Evolutionary conservation across 2,329 filamentous ascomycete species (phyloP).

Genomic region (Geoglossum cookeanum): DNA sequence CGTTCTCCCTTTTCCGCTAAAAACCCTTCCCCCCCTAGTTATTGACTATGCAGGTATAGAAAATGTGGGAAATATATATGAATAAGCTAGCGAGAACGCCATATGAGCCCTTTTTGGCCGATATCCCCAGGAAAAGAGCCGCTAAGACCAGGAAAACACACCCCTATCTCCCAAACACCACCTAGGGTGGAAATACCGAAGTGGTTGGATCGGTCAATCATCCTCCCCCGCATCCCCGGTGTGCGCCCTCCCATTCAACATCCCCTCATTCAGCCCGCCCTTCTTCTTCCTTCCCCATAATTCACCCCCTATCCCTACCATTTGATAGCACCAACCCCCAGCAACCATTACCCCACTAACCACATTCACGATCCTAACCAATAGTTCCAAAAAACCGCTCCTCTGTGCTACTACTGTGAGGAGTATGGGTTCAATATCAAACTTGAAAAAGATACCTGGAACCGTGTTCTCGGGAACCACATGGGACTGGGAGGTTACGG

Average conservation of each 20-base stretch:
- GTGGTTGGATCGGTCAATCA: background rate
- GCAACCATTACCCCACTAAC: slow-evolving; percentile 80
- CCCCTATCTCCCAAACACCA: background rate
- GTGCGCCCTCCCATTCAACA: slow-evolving; percentile 1
- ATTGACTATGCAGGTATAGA: too few species aligned
- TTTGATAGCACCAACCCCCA: slow-evolving; percentile 79
- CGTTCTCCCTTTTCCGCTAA: too few species aligned
- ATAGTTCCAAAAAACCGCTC: slow-evolving; percentile 51
- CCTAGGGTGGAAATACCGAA: background rate
- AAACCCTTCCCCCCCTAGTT: too few species aligned
- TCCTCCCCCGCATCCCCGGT: background rate
- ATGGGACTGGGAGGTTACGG: slow-evolving; percentile 74
- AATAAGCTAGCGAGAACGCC: too few species aligned
- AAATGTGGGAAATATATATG: too few species aligned
- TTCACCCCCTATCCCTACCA: slow-evolving; percentile 20
- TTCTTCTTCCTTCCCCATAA: background rate
- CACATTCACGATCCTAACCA: slow-evolving; percentile 77
- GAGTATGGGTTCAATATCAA: slow-evolving; percentile 91
- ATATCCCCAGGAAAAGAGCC: background rate
- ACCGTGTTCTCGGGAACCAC: slow-evolving; percentile 45
- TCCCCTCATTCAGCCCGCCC: background rate
- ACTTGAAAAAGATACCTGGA: slow-evolving; percentile 94
- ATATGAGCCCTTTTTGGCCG: too few species aligned
- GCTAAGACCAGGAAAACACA: background rate
- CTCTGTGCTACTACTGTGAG: slow-evolving; percentile 70